Percentiles rank a stretch among this genome's conserved stretches.
These are phyloP conservation scores for Hirsutella thompsonii DNA, from an alignment of 2,329 filamentous ascomycete species.

Conservation along the genomic window DNA sequence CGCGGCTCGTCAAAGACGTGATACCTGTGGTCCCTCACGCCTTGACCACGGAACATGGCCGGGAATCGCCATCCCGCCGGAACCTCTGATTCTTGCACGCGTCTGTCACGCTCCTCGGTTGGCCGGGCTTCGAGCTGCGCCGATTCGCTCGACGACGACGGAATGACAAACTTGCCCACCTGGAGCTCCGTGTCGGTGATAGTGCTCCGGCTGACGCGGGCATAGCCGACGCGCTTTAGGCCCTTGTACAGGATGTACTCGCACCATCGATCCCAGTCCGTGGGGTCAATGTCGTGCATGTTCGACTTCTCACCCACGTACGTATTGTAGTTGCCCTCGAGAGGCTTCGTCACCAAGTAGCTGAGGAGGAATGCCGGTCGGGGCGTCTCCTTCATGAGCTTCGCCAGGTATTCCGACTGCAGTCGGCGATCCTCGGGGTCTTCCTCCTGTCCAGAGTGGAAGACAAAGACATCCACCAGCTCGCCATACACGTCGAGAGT, in stretches of 20 bases:
- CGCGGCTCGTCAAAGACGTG: conserved; percentile 91
- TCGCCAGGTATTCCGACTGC: conserved; percentile 74
- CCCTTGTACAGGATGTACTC: conserved; percentile 97
- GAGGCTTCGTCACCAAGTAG: conserved; percentile 84
- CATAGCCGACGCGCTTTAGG: conserved; percentile 75
- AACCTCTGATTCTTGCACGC: conserved; percentile 59
- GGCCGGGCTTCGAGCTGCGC: conserved; percentile 24
- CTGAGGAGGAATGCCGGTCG: conserved; percentile 77
- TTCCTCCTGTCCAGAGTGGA: conserved; percentile 97
- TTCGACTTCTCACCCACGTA: conserved; percentile 78
- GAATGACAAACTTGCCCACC: conserved; percentile 88
- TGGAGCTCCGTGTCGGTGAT: conserved; percentile 98
- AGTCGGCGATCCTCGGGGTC: conserved; percentile 82
- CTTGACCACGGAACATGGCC: conserved; percentile 67
- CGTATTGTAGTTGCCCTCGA: conserved; percentile 91
- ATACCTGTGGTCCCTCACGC: conserved; percentile 80
- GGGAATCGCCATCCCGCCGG: conserved; percentile 75
- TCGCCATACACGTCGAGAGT: conserved; percentile 88
- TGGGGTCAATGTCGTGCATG: conserved; percentile 90
- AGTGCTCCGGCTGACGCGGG: conserved; percentile 72
- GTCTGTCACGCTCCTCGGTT: conserved; percentile 41
- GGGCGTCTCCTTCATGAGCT: conserved; percentile 72
- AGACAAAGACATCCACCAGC: conserved; percentile 86
- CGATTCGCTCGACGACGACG: conserved; percentile 45
- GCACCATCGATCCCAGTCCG: conserved; percentile 96